Base-by-base conservation (phyloP, 352 stramenopile species). In the Phytophthora cactorum region DNA sequence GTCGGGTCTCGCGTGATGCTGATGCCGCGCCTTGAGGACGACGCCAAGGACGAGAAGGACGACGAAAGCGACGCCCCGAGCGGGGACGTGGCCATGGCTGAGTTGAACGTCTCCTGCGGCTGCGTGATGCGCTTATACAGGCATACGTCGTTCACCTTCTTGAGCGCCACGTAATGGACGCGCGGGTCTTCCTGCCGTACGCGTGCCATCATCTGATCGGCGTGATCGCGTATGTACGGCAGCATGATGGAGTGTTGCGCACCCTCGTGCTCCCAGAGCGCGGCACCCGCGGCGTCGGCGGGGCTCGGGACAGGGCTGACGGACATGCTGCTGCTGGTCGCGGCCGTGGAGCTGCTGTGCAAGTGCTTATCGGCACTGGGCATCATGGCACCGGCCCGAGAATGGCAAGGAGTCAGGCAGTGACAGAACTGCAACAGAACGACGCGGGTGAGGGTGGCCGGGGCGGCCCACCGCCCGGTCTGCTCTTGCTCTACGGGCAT, bases 81-180 rank as follows among this genome's bases (percentile, higher is more conserved):
- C 2, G 58, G 52, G 5, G 73, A 57, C 52, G 55, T 43, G 17
- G 50, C 41, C 46, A 62, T 70, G 52, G 57, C 54, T 7, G 57
- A 34, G 25, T 62, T 66, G 7, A 55, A 32, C n/a, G 63, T 31
- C 52, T 61, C 67, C n/a, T 70, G 44, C 15, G 54, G 46, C 14
- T 67, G 45, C 28, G 59, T 66, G 0, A 84, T 61, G 12, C 75
- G 79, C 51, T 84, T 85, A 73, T 91, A 93, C 7, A 91, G 65
- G 44, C 71, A 85, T 66, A 93, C 83, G 64, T 91, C 81, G 52
- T 83, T 73, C 56, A 87, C 74, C 52, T 90, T 75, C 41, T 84
- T 80, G 52, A 89, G 65, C 44, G 78, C 69, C 43, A 78, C 60
- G 75, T 88, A 91, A 52, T 78, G 70, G 28, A 49, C 63, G 57